phyloP scores from a whole-genome alignment of 352 stramenopile genomes.

The Aphanomyces stellatus region DNA sequence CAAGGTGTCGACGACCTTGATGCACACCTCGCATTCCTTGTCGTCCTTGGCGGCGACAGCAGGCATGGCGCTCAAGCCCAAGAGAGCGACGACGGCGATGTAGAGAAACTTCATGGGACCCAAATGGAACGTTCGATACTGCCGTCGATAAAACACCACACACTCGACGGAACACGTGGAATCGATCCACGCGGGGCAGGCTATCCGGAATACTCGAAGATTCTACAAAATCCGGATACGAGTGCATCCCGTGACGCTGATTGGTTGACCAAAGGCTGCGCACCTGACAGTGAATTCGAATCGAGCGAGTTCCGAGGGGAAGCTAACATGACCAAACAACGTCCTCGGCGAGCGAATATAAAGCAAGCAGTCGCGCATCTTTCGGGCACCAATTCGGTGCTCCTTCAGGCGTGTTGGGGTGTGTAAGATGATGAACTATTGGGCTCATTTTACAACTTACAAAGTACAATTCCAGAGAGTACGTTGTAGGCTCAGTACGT shows the following conservation, averaged over 20 bases:
- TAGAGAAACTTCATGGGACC: constrained; percentile 10
- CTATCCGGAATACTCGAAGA: constrained; percentile 4
- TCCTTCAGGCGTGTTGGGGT: too few relatives aligned
- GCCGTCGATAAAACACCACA: background rate
- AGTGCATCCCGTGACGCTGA: background rate
- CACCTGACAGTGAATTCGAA: too few relatives aligned
- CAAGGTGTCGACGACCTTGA: constrained; percentile 87
- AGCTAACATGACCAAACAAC: too few relatives aligned
- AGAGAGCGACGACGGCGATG: constrained; percentile 34
- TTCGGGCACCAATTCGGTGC: too few relatives aligned
- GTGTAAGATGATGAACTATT: too few relatives aligned
- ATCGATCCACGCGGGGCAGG: background rate
- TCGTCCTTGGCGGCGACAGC: constrained; percentile 42
- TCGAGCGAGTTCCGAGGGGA: too few relatives aligned
- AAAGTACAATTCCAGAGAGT: too few relatives aligned
- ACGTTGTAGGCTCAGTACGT: too few relatives aligned
- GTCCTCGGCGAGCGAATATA: too few relatives aligned
- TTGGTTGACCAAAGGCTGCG: background rate
- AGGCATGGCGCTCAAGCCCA: constrained; percentile 37
- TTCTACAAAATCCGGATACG: constrained; percentile 9
- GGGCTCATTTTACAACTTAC: too few relatives aligned
- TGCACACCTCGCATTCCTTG: constrained; percentile 91
- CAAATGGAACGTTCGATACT: background rate
- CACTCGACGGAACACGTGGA: constrained; percentile 12
- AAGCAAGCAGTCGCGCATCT: too few relatives aligned